Evolutionary conservation across 1,284 basidiomycete genomes (phyloP), one percentile per base, ranked within the genome.

Genomic region (Cryptococcus depauperatus): DNA sequence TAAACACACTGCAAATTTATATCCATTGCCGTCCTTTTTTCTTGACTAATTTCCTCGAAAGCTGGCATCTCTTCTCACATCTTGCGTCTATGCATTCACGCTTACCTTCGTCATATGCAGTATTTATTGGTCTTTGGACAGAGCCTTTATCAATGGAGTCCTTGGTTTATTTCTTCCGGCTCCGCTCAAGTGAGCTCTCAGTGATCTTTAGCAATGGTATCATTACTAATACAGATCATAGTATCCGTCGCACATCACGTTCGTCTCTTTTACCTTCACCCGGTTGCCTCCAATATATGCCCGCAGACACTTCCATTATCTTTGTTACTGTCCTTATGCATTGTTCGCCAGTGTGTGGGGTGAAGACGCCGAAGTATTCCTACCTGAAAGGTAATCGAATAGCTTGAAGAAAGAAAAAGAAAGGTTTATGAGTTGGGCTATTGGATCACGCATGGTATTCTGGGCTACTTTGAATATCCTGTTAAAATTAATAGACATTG

Each of bases 131-230:
- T 14, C 45, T 52, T 10, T 46, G 64, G 62, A 52, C 37, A 55
- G 60, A 37, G 55, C 57, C 3, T 64, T 64, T 42, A 59, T 65
- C 45, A 56, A 61, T 35, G 64, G 65, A 41, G 56, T 57, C 1
- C 41, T 67, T 22, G 48, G 64, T 5, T 56, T 67, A 18, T 67
- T 64, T 46, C 64, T 63, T 3, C 63, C 64, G 6, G 58, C 64
- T 3, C 64, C 64, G 1, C 48, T 67, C 22, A 66, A 66, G 62
- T 64, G 32, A 48, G 56, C 43, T 13, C 5, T n/a, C 8, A 1
- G 8, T 9, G 19, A 21, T 22, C 21, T 25, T 22, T 8, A 6
- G 11, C 23, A 21, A 16, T 22, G 32, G 33, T 32, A 26, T 23
- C 25, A 16, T 13, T 18, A 23, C 18, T 37, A 16, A 28, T 29